phyloP scores from a whole-genome alignment of 805 yeast genomes.

The Geotrichum ghanense region DNA sequence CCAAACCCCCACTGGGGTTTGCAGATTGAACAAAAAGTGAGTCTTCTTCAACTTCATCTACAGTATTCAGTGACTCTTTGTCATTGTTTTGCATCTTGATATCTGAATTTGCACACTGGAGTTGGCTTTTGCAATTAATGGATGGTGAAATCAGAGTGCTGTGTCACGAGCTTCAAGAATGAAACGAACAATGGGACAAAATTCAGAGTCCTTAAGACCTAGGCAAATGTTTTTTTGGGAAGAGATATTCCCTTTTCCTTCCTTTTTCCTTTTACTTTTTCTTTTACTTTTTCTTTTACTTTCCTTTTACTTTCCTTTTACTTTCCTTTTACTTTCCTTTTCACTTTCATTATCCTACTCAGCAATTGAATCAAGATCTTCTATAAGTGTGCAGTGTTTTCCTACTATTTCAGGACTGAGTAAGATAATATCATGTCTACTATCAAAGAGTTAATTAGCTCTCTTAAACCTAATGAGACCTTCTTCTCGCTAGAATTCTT shows the following conservation, averaged over 20 bases:
- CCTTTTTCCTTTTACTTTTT: neutral
- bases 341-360: too few species aligned
- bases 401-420: too few species aligned
- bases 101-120: neutral
- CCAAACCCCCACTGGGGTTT: neutral
- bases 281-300: neutral
- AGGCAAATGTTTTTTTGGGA: neutral
- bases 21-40: neutral
- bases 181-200: too few species aligned
- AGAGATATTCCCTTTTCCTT: too few species aligned
- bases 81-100: neutral
- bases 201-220: too few species aligned
- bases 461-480: constrained; percentile 39
- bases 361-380: too few species aligned
- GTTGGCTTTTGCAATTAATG: neutral
- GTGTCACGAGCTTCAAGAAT: neutral
- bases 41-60: neutral
- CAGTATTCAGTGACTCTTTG: neutral
- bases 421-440: too few species aligned
- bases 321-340: neutral
- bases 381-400: too few species aligned
- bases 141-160: neutral
- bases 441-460: constrained; percentile 27
- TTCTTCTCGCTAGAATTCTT: constrained; percentile 88
- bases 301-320: neutral